Evolutionary conservation across 306 rosid genomes (phyloP).

Genomic region (Trifolium pratense): DNA sequence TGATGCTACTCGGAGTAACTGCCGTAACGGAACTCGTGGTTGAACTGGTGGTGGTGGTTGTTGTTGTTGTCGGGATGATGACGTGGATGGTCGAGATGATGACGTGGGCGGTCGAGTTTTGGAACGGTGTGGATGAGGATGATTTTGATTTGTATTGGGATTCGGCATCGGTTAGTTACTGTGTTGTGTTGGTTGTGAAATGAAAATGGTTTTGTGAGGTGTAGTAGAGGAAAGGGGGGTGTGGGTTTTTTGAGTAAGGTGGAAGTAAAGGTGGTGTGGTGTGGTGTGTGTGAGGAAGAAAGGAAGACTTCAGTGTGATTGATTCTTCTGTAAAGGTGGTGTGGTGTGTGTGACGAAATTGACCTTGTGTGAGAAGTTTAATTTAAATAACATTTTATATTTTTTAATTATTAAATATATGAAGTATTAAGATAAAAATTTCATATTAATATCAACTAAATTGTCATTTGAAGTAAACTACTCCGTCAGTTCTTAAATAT

Average conservation of each 20-base stretch:
- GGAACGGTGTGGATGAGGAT: constrained; percentile 29
- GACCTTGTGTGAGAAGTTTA: neutral
- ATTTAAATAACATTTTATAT: too few species aligned
- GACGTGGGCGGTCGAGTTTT: constrained; percentile 41
- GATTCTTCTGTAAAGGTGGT: neutral
- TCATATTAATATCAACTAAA: neutral
- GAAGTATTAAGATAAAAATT: too few species aligned
- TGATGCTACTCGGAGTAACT: constrained; percentile 73
- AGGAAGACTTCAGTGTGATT: neutral
- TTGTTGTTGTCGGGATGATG: constrained; percentile 30
- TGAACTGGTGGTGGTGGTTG: neutral
- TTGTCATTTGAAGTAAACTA: neutral
- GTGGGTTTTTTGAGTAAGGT: neutral
- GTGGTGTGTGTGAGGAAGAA: neutral
- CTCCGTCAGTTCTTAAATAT: too few species aligned
- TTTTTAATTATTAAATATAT: too few species aligned
- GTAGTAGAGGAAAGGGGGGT: neutral
- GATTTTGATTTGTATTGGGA: constrained; percentile 35
- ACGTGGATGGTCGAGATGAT: constrained; percentile 42
- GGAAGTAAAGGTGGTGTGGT: constrained; percentile 3
- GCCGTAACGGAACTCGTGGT: constrained; percentile 55
- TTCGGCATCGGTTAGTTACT: constrained; percentile 49
- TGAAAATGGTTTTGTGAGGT: neutral
- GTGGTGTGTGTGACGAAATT: neutral
- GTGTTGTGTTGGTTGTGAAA: too few species aligned